phyloP scores from a whole-genome alignment of 352 stramenopile genomes.

The Pythium grandisporangium region DNA sequence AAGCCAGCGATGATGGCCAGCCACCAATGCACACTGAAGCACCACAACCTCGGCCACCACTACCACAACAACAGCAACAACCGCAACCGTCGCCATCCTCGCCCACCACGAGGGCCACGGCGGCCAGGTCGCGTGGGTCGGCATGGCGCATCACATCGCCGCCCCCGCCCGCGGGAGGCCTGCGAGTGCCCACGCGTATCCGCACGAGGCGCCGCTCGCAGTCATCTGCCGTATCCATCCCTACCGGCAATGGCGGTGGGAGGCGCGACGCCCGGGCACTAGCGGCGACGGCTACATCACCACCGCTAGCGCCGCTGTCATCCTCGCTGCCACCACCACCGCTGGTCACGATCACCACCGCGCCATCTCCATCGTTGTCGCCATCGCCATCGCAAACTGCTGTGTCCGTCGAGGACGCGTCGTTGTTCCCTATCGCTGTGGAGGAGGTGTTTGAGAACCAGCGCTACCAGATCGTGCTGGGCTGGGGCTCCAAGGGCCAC shows the following conservation, averaged over 20 bases:
- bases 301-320: slow-evolving; percentile 9
- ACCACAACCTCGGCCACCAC: too few relatives aligned
- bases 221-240: too few relatives aligned
- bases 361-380: background rate
- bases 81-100: too few relatives aligned
- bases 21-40: too few relatives aligned
- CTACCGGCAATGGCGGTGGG: too few relatives aligned
- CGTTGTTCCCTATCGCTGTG: slow-evolving; percentile 3
- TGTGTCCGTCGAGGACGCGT: too few relatives aligned
- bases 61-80: too few relatives aligned
- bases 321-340: background rate
- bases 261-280: background rate
- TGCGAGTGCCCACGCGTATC: slow-evolving; percentile 7
- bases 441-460: slow-evolving; percentile 69
- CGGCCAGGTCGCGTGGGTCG: background rate
- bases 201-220: background rate
- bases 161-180: slow-evolving; percentile 2
- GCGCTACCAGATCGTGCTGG: slow-evolving; percentile 56
- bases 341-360: background rate
- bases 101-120: too few relatives aligned
- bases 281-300: too few relatives aligned
- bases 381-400: background rate
- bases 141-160: slow-evolving; percentile 11
- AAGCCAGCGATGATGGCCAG: background rate
- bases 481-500: slow-evolving; percentile 68